Conservation (phyloP, 805 yeast genomes). For the Saturnispora serradocipensis region DNA sequence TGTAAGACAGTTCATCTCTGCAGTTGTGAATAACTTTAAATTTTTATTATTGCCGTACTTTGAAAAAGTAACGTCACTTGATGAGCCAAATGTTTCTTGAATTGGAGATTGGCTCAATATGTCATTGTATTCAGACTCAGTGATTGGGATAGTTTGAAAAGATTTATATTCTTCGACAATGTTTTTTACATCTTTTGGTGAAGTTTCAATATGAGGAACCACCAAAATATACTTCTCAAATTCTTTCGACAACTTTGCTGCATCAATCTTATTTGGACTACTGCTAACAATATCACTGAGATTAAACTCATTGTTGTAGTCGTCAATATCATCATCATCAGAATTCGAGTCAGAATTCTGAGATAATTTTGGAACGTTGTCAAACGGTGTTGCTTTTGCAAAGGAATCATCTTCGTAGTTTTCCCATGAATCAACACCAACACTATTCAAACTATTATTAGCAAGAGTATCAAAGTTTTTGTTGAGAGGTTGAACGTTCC, state of each 20-base stretch:
- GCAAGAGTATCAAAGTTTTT: not conserved
- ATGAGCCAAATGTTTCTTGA: not conserved
- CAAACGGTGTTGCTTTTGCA: not conserved
- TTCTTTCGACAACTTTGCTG: not conserved
- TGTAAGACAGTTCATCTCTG: not conserved
- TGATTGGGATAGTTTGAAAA: slow-evolving; percentile 15
- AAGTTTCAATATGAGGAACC: slow-evolving; percentile 6
- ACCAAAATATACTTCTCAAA: slow-evolving; percentile 3
- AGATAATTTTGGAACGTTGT: not conserved
- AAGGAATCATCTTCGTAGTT: slow-evolving; percentile 12
- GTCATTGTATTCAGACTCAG: slow-evolving; percentile 16
- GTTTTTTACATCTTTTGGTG: not conserved
- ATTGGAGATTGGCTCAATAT: slow-evolving; percentile 11
- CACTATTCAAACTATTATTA: slow-evolving; percentile 1
- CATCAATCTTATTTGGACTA: slow-evolving; percentile 5
- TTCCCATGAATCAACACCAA: slow-evolving; percentile 11
- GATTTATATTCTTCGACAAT: slow-evolving; percentile 3
- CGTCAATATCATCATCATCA: slow-evolving; percentile 1
- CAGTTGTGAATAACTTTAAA: slow-evolving; percentile 2
- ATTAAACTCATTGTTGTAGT: not conserved
- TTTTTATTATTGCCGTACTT: slow-evolving; percentile 2
- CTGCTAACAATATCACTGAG: slow-evolving; percentile 2
- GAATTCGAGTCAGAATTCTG: slow-evolving; percentile 2
- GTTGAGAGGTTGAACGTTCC: not conserved
- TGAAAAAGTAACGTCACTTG: not conserved